Evolutionary conservation across 2,329 filamentous ascomycete genomes (phyloP).

Genomic region (Myriangium duriaei): DNA sequence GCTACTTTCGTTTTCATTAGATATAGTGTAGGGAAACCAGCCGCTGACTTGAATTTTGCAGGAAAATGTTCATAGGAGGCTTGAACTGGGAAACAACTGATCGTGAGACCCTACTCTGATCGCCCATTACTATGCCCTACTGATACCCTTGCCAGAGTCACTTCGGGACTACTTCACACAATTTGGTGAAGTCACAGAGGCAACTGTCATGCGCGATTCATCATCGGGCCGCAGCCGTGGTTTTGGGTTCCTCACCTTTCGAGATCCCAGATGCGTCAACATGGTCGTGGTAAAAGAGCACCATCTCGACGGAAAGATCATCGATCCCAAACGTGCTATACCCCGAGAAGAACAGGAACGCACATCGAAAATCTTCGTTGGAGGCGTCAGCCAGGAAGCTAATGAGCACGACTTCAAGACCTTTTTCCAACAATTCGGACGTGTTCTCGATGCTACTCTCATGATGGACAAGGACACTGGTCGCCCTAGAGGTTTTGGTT

Average conservation of each 20-base stretch:
- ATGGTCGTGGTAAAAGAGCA: constrained; percentile 99
- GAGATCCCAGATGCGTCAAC: constrained; percentile 93
- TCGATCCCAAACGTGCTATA: constrained; percentile 94
- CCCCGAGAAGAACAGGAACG: constrained; percentile 96
- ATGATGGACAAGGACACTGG: constrained; percentile 99
- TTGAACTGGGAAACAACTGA: constrained; percentile 99
- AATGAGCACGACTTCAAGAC: constrained; percentile 93
- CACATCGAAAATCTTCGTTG: constrained; percentile 97
- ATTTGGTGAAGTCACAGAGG: constrained; percentile 93
- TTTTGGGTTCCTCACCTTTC: constrained; percentile 96
- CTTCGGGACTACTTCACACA: constrained; percentile 94
- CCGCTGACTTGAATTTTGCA: constrained; percentile 33
- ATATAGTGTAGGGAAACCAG: no score
- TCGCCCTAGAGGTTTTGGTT: constrained; percentile 89
- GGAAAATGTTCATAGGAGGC: constrained; percentile 99
- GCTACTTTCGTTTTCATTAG: neutral
- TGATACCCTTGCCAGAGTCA: constrained; percentile 56
- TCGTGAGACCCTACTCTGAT: constrained; percentile 48
- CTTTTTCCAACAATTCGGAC: constrained; percentile 93
- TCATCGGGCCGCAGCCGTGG: constrained; percentile 86
- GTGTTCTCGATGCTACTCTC: constrained; percentile 90
- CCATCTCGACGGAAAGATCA: constrained; percentile 95
- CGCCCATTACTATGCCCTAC: constrained; percentile 12
- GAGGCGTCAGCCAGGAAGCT: constrained; percentile 92
- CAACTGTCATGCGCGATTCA: constrained; percentile 98